phyloP scores from a whole-genome alignment of 2,329 filamentous ascomycete genomes.

The Ceratocystis alfenasii region DNA sequence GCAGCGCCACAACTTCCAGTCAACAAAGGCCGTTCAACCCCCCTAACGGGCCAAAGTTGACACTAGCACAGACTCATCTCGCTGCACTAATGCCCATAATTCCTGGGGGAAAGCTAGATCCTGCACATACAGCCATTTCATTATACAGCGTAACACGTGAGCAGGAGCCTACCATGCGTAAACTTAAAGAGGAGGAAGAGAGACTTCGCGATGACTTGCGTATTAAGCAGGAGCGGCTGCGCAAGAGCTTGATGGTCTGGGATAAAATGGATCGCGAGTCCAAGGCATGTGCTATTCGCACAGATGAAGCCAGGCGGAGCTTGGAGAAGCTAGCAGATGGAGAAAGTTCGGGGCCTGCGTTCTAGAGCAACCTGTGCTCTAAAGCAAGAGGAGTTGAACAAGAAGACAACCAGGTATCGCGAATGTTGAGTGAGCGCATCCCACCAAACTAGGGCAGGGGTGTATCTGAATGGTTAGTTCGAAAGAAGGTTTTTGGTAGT shows the following conservation, averaged over 20 bases:
- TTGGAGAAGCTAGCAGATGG: slow-evolving; percentile 43
- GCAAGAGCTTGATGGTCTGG: slow-evolving; percentile 42
- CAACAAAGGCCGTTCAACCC: slow-evolving; percentile 16
- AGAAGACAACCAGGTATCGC: neutral
- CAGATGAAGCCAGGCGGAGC: slow-evolving; percentile 45
- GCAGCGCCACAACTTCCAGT: neutral
- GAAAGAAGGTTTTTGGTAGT: slow-evolving; percentile 5
- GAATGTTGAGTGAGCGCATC: neutral
- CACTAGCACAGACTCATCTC: slow-evolving; percentile 42
- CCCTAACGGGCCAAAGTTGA: slow-evolving; percentile 30
- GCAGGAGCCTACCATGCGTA: slow-evolving; percentile 42
- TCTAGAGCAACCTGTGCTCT: slow-evolving; percentile 29
- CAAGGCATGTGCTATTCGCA: slow-evolving; percentile 42
- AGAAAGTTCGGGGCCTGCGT: slow-evolving; percentile 44
- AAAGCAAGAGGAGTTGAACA: neutral
- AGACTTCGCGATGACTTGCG: slow-evolving; percentile 43
- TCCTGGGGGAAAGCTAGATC: slow-evolving; percentile 44
- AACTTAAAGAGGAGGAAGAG: slow-evolving; percentile 47
- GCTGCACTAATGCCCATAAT: slow-evolving; percentile 40
- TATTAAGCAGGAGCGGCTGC: slow-evolving; percentile 42
- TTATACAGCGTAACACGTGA: slow-evolving; percentile 41
- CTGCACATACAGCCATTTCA: slow-evolving; percentile 34
- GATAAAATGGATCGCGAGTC: slow-evolving; percentile 44
- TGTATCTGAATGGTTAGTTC: neutral
- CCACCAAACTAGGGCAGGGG: neutral